Percentiles rank a stretch among this genome's conserved stretches.
phyloP scores from a whole-genome alignment of 352 stramenopile species.

The Pythium phragmiticola region DNA sequence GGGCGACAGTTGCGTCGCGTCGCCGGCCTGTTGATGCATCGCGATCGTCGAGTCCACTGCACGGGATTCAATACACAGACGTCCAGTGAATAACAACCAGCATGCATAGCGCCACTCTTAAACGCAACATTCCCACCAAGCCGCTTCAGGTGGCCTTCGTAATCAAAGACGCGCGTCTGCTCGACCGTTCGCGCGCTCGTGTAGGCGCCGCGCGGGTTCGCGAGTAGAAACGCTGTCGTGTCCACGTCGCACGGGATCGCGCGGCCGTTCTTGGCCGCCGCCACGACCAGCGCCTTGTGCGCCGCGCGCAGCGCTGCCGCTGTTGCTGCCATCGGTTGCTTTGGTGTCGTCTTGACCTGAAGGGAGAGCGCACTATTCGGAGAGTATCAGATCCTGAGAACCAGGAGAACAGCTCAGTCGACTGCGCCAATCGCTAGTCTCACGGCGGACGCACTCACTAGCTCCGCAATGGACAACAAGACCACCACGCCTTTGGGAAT shows the following conservation, averaged over 20 bases:
- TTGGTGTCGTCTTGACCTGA: neutral
- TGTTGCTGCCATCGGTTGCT: neutral
- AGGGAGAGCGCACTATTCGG: neutral
- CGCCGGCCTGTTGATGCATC: slow-evolving; percentile 37
- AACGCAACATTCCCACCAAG: slow-evolving; percentile 40
- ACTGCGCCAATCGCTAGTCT: too few relatives aligned
- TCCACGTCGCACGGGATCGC: slow-evolving; percentile 62
- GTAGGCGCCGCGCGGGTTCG: slow-evolving; percentile 68
- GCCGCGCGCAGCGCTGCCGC: slow-evolving; percentile 17
- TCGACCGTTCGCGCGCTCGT: slow-evolving; percentile 69
- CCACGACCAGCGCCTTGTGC: slow-evolving; percentile 28
- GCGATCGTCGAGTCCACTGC: slow-evolving; percentile 72
- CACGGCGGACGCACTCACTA: too few relatives aligned
- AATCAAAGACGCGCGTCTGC: slow-evolving; percentile 77
- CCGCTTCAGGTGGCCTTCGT: slow-evolving; percentile 72
- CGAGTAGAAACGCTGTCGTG: slow-evolving; percentile 61
- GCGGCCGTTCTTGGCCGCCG: slow-evolving; percentile 76
- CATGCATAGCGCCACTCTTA: neutral
- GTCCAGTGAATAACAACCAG: neutral
- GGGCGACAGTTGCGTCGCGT: slow-evolving; percentile 23
- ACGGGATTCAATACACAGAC: neutral
- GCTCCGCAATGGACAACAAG: too few relatives aligned
- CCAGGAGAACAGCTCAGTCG: neutral
- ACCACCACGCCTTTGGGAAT: too few relatives aligned
- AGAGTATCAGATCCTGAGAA: neutral